Base-by-base conservation (phyloP, 179 eudicot species). In the Carnegiea gigantea region DNA sequence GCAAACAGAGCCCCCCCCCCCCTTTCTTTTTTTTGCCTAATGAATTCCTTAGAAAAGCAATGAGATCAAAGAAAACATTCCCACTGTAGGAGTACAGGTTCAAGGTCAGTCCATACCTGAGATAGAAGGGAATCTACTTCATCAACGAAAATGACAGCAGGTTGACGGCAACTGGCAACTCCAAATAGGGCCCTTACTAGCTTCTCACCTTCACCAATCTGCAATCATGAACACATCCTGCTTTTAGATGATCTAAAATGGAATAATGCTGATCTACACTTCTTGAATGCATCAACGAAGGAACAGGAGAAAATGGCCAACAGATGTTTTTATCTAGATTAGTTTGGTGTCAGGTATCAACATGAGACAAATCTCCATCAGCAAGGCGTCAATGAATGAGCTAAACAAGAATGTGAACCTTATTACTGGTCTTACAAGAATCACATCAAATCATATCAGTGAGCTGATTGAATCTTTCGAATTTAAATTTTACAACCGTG, bases 121-220 rank as follows among this genome's bases (percentile, higher is more conserved):
- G 99, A 96, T 57, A 96, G 88, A 85, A 96, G 97, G 70, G 99
- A 96, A 85, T 96, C 99, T 82, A 96, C 92, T 89, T 96, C 99
- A 91, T 96, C 99, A 80, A 96, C 97, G 46, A 96, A 96, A 82
- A 96, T 96, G n/a, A 96, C 99, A 85, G 99, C 99, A 81, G 99
- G 98, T 87, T 94, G 99, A 74, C 99, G 99, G 89, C 99, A 96
- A 84, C 96, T 87, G 54, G 99, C 99, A 80, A 96, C 98, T 68
- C 98, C 98, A 89, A 96, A 96, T 88, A 96, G 97, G 78, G 99
- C 99, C 77, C 99, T 87, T 78, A 96, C 99, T 85, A 96, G 91
- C 92, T 96, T 96, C 85, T 96, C 99, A 82, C 99, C 99, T 83
- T 96, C 99, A 20, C 99, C 99, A 77, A 96, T 92, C 99, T 96